Conservation (phyloP, 2,329 filamentous ascomycete species). For the Aspergillus sp. region DNA sequence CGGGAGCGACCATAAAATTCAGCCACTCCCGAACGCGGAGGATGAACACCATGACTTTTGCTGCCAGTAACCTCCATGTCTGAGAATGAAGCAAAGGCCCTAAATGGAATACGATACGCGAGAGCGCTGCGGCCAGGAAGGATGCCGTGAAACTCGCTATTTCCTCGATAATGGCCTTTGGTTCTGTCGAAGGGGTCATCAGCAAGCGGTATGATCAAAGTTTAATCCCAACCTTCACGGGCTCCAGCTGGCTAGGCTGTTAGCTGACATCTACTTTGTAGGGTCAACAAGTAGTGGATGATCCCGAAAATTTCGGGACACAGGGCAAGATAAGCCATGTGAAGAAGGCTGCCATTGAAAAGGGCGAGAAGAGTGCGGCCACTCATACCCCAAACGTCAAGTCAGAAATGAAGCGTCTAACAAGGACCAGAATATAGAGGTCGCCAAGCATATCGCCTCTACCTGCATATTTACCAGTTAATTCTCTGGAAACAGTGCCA, state of each 20-base stretch:
- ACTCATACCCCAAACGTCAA: neutral
- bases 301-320: conserved; percentile 68
- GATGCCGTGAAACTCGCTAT: conserved; percentile 71
- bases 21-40: neutral
- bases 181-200: conserved; percentile 79
- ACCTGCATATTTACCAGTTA: conserved; percentile 79
- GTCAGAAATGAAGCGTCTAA: neutral
- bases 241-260: neutral
- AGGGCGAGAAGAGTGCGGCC: conserved; percentile 48
- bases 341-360: conserved; percentile 57
- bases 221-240: neutral
- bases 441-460: conserved; percentile 70
- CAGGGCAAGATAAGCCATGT: conserved; percentile 57
- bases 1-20: conserved; percentile 1
- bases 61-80: neutral
- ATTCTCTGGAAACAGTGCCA: conserved; percentile 78
- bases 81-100: conserved; percentile 31
- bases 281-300: conserved; percentile 51
- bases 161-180: conserved; percentile 73
- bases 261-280: conserved; percentile 13
- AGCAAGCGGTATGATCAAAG: conserved; percentile 62
- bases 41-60: conserved; percentile 1
- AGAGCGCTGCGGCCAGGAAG: conserved; percentile 55
- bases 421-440: conserved; percentile 55
- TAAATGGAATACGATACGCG: conserved; percentile 46